phyloP scores from a whole-genome alignment of 1,284 basidiomycete genomes.

The Mycocalia duriaeana region DNA sequence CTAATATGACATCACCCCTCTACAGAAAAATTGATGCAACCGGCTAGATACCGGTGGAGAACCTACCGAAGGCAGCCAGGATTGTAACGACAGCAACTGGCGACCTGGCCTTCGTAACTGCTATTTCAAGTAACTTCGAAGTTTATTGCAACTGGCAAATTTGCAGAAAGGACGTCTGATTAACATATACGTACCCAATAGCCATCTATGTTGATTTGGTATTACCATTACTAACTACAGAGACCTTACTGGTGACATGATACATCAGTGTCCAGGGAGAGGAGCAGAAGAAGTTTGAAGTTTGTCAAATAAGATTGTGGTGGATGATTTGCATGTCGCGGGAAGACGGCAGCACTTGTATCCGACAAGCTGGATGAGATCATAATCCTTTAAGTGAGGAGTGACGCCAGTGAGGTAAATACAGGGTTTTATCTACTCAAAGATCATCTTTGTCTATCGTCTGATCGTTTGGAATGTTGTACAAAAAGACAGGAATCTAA shows the following conservation, averaged over 20 bases:
- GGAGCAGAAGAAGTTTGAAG: constrained; percentile 99
- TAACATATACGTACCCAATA: constrained; percentile 70
- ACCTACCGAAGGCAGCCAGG: no score
- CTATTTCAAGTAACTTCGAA: constrained; percentile 94
- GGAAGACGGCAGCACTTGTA: constrained; percentile 94
- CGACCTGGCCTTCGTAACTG: constrained; percentile 91
- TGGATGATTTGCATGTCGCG: constrained; percentile 92
- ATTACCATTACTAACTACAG: constrained; percentile 47
- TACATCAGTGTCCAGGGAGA: constrained; percentile 97
- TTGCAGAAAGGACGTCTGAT: constrained; percentile 96
- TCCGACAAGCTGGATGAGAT: constrained; percentile 95
- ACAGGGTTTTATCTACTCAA: constrained; percentile 73
- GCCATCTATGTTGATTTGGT: constrained; percentile 4
- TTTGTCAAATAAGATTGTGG: constrained; percentile 99
- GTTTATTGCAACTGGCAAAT: constrained; percentile 98
- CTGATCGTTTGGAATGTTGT: no score
- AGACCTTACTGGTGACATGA: constrained; percentile 92
- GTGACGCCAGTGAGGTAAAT: constrained; percentile 82
- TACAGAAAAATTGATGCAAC: no score
- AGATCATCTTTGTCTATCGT: constrained; percentile 1
- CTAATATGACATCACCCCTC: no score
- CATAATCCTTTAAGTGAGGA: constrained; percentile 78
- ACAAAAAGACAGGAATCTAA: constrained; percentile 55
- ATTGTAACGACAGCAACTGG: constrained; percentile 81
- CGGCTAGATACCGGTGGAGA: no score